These are phyloP conservation scores for Phytophthora idaei DNA, from an alignment of 352 stramenopile genomes.

Conservation along the genomic window DNA sequence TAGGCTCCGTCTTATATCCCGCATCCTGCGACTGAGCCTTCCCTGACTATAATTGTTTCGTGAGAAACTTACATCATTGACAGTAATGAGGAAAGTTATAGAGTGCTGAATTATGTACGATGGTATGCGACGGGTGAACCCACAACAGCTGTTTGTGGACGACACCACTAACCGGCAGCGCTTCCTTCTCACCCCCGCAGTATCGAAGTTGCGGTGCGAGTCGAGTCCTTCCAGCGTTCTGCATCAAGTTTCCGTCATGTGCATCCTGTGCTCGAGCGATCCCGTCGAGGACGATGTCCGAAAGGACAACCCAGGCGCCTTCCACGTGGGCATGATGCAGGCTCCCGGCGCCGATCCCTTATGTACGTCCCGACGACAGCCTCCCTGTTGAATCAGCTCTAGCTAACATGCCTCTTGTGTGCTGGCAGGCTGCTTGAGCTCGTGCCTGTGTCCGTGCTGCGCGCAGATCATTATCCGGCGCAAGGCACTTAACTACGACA, in stretches of 20 bases:
- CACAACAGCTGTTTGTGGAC: conserved; percentile 14
- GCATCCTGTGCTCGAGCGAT: conserved; percentile 70
- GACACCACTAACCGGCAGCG: conserved; percentile 1
- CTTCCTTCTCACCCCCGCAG: conserved; percentile 2
- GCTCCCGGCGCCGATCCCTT: conserved; percentile 79
- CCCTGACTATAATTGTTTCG: no score
- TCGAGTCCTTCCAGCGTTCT: not conserved
- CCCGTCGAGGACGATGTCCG: conserved; percentile 72
- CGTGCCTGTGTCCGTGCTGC: conserved; percentile 88
- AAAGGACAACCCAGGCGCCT: conserved; percentile 72
- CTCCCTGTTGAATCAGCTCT: not conserved
- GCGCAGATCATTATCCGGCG: conserved; percentile 91
- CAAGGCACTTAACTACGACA: conserved; percentile 92
- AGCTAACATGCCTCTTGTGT: conserved; percentile 11
- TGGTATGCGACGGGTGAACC: conserved; percentile 3
- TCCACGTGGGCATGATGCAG: conserved; percentile 90
- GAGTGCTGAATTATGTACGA: no score
- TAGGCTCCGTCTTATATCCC: no score
- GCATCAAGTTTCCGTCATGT: conserved; percentile 40
- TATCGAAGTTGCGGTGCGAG: conserved; percentile 11
- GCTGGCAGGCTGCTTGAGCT: conserved; percentile 58
- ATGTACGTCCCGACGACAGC: conserved; percentile 59
- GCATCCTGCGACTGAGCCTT: no score
- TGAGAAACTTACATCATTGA: no score
- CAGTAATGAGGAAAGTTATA: no score